Conservation (phyloP, 164 flowering plant genomes). For the Stephania yunnanensis region DNA sequence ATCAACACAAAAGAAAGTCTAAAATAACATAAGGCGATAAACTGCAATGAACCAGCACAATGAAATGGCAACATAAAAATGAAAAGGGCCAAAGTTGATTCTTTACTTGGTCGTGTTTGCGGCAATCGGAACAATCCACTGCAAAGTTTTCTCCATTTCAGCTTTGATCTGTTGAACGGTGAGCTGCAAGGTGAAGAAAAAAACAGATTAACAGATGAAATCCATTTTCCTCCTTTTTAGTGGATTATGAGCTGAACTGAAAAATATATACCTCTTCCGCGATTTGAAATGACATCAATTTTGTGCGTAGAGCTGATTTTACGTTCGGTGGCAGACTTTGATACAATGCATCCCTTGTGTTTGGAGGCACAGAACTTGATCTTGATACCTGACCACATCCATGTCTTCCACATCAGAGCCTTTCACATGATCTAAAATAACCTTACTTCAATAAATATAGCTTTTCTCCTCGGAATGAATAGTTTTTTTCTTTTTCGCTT, state of each 20-base stretch:
- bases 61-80: not conserved
- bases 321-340: slow-evolving; percentile 57
- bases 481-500: too few species aligned
- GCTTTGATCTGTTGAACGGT: slow-evolving; percentile 78
- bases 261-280: slow-evolving; percentile 44
- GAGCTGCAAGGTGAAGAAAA: slow-evolving; percentile 40
- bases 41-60: not conserved
- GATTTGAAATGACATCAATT: slow-evolving; percentile 36
- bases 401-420: not conserved
- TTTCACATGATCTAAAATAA: not conserved
- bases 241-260: not conserved
- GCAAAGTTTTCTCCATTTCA: slow-evolving; percentile 97
- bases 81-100: not conserved
- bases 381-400: slow-evolving; percentile 43
- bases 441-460: not conserved
- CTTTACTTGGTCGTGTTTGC: slow-evolving; percentile 89
- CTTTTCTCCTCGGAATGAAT: too few species aligned
- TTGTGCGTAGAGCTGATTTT: slow-evolving; percentile 49
- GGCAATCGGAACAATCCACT: slow-evolving; percentile 98
- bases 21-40: not conserved
- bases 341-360: slow-evolving; percentile 52
- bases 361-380: slow-evolving; percentile 56
- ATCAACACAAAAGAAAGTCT: not conserved
- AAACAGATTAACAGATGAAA: not conserved
- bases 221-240: not conserved